Base-by-base conservation (phyloP, 768 basidiomycete genomes). In the Leucosporidium scottii region DNA sequence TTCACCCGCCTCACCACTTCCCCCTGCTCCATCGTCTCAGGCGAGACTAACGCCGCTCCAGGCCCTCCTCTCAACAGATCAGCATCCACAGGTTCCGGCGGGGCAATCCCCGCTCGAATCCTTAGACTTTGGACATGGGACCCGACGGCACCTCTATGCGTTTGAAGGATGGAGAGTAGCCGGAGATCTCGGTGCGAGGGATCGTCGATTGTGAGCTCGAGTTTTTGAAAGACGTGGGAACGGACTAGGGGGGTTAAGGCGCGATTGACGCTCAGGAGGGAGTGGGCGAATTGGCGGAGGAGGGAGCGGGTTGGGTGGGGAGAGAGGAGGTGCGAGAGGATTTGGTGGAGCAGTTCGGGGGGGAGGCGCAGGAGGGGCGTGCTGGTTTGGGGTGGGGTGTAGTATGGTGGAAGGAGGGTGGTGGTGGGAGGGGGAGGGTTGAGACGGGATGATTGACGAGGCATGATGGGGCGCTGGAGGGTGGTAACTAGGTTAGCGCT, bases 311-410 rank as follows among this genome's bases (percentile, higher is more conserved):
- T 13, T 1, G 49, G 18, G 4, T 66, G 65, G 4, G 70, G 70
- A 7, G 3, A 0, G 44, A 71, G 60, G 56, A 71, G 58, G 12
- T 48, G 28, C 20, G 44, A 44, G 34, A 72, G 62, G 48, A 72
- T 30, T 58, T 72, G 67, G 20, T 68, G 64, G 18, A 63, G 71
- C 31, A 72, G 51, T 53, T 72, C 71, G 61, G 68, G 58, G 8
- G 71, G 65, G 5, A 72, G 67, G 28, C 64, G 61, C 27, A 66
- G 61, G 62, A 72, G 68, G 15, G 71, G 39, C 0, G 67, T 12
- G 39, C 8, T 44, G 59, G 0, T 47, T 49, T 4, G 34, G 4
- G 51, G 39, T 63, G 39, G 39, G 39, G 39, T 44, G 39, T 44
- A 44, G 39, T 44, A 44, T 3, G 39, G 39, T 12, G 71, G 62